Evolutionary conservation across 139 green algal genomes (phyloP).

Genomic region (Chlorella sorokiniana): DNA sequence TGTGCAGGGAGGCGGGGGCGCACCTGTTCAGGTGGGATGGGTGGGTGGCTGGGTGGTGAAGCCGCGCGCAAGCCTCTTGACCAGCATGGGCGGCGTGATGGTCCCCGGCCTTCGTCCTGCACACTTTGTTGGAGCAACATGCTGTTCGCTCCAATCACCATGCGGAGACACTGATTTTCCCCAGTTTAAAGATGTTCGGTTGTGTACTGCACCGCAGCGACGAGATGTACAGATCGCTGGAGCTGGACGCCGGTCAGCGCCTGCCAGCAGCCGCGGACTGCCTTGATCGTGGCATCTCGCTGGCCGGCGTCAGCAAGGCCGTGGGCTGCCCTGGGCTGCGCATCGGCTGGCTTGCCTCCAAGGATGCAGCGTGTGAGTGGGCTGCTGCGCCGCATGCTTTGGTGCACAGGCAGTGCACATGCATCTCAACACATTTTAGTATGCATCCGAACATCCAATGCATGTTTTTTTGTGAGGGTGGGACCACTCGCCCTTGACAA

Average conservation of each 20-base stretch:
- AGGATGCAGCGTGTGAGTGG: constrained; percentile 22
- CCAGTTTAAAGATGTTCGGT: background rate
- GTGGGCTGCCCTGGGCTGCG: constrained; percentile 70
- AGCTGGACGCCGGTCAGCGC: constrained; percentile 44
- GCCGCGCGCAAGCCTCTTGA: too few species aligned
- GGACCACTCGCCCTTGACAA: too few species aligned
- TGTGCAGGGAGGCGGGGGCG: constrained; percentile 7
- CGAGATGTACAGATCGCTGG: constrained; percentile 80
- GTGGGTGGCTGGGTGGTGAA: background rate
- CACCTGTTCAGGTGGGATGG: constrained; percentile 46
- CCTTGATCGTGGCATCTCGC: constrained; percentile 60
- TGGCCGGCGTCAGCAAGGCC: constrained; percentile 76
- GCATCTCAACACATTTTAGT: too few species aligned
- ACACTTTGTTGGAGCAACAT: too few species aligned
- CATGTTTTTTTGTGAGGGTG: too few species aligned
- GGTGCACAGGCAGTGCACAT: too few species aligned
- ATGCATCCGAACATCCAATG: too few species aligned
- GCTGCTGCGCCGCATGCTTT: background rate
- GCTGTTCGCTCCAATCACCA: too few species aligned
- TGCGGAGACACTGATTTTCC: too few species aligned
- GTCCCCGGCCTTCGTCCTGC: too few species aligned
- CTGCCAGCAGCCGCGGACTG: constrained; percentile 59
- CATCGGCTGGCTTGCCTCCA: constrained; percentile 58
- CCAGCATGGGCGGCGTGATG: too few species aligned
- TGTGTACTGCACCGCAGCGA: constrained; percentile 62